These are phyloP conservation scores for Rutidosis leptorrhynchoides DNA, from an alignment of 129 eudicot species.

Conservation along the genomic window DNA sequence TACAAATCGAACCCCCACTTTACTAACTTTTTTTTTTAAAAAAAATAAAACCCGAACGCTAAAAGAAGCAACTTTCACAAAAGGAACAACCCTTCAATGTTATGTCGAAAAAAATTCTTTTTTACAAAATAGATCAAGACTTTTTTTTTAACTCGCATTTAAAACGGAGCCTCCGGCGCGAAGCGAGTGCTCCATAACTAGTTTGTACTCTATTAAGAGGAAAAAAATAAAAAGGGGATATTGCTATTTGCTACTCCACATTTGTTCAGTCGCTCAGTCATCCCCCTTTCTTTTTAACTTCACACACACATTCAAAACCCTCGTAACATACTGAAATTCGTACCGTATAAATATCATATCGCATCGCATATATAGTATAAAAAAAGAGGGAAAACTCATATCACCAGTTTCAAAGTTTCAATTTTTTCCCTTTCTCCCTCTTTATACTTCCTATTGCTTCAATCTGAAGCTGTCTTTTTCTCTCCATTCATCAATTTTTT, in stretches of 20 bases:
- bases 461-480: constrained; percentile 66
- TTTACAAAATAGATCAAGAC: no score
- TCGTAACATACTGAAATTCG: constrained; percentile 13
- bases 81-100: no score
- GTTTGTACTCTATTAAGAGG: neutral
- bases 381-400: constrained; percentile 33
- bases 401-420: constrained; percentile 35
- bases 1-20: no score
- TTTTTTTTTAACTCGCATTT: no score
- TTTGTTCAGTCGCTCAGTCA: neutral
- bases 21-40: no score
- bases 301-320: constrained; percentile 23
- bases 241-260: no score
- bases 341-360: neutral
- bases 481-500: neutral
- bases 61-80: no score
- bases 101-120: no score
- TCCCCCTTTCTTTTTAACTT: neutral
- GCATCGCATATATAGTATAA: constrained; percentile 28
- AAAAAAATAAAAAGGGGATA: neutral
- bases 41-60: no score
- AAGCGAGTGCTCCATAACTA: no score
- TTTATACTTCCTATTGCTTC: constrained; percentile 47
- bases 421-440: constrained; percentile 29
- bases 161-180: no score